Conservation (phyloP, 2,329 filamentous ascomycete genomes). For the Phaeosphaeriaceae sp. region DNA sequence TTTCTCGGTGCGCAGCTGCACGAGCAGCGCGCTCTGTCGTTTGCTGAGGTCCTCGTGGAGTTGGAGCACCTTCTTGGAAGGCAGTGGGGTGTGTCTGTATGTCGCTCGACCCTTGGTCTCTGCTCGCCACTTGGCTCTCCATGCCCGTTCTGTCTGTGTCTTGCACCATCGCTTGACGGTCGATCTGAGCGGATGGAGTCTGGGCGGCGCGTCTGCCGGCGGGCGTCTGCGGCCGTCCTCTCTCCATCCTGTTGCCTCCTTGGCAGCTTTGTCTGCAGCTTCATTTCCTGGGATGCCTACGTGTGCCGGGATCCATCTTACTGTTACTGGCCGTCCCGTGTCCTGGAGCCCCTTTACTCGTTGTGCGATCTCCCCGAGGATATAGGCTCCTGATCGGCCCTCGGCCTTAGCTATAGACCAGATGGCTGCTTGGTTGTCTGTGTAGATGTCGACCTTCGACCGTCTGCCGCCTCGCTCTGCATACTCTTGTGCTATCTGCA, state of each 20-base stretch:
- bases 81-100: constrained; percentile 14
- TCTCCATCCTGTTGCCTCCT: constrained; percentile 24
- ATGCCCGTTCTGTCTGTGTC: constrained; percentile 7
- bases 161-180: constrained; percentile 15
- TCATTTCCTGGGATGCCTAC: constrained; percentile 10
- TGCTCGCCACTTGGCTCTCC: constrained; percentile 6
- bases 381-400: constrained; percentile 17
- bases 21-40: background rate
- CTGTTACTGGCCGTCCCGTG: constrained; percentile 9
- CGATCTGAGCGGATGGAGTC: background rate
- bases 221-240: constrained; percentile 7
- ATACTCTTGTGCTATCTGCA: constrained; percentile 22
- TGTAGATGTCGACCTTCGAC: constrained; percentile 19
- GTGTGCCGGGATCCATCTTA: constrained; percentile 13
- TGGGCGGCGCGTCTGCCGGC: too few relatives aligned
- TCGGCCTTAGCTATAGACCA: constrained; percentile 19
- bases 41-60: constrained; percentile 18
- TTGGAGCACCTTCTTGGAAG: constrained; percentile 11
- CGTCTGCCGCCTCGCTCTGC: constrained; percentile 7
- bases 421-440: constrained; percentile 23
- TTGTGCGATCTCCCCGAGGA: constrained; percentile 19
- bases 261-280: constrained; percentile 5
- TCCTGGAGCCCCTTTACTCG: constrained; percentile 17
- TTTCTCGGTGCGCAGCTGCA: constrained; percentile 19
- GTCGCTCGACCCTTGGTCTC: constrained; percentile 14